Evolutionary conservation across 164 flowering plant genomes (phyloP).

Genomic region (Berberis thunbergii): DNA sequence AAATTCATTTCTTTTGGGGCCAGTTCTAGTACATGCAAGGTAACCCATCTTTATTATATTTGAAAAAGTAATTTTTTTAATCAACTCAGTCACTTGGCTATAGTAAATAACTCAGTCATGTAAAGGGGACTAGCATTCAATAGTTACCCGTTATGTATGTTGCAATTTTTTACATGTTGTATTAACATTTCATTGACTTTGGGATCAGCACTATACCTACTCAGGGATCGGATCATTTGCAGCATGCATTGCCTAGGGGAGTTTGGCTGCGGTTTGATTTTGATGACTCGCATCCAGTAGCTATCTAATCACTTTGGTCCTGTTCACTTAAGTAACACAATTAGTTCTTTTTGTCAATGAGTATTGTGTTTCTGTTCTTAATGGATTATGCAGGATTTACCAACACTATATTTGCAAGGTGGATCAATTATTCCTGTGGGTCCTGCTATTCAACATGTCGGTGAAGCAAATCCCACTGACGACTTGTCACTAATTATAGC

Average conservation of each 20-base stretch:
- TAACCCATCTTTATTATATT: slow-evolving; percentile 13
- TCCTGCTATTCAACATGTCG: slow-evolving; percentile 65
- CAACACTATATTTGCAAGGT: slow-evolving; percentile 69
- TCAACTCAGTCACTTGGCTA: background rate
- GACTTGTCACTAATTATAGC: slow-evolving; percentile 71
- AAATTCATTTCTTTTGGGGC: slow-evolving; percentile 78
- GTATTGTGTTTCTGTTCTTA: no score
- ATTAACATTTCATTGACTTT: background rate
- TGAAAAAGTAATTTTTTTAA: background rate
- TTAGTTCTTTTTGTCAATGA: background rate
- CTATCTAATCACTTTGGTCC: background rate
- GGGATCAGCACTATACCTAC: slow-evolving; percentile 44
- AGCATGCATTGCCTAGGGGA: slow-evolving; percentile 53
- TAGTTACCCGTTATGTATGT: background rate
- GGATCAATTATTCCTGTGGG: slow-evolving; percentile 82
- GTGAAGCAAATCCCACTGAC: slow-evolving; percentile 59
- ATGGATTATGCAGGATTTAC: slow-evolving; percentile 59
- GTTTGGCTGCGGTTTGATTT: slow-evolving; percentile 84
- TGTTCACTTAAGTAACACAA: background rate
- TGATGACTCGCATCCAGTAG: slow-evolving; percentile 89
- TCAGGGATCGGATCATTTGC: slow-evolving; percentile 34
- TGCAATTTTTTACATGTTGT: background rate
- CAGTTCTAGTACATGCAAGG: slow-evolving; percentile 79
- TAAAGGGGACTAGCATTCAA: background rate
- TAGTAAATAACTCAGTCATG: no score